Evolutionary conservation across 345 rosid genomes (phyloP).

Genomic region (Boechera stricta): DNA sequence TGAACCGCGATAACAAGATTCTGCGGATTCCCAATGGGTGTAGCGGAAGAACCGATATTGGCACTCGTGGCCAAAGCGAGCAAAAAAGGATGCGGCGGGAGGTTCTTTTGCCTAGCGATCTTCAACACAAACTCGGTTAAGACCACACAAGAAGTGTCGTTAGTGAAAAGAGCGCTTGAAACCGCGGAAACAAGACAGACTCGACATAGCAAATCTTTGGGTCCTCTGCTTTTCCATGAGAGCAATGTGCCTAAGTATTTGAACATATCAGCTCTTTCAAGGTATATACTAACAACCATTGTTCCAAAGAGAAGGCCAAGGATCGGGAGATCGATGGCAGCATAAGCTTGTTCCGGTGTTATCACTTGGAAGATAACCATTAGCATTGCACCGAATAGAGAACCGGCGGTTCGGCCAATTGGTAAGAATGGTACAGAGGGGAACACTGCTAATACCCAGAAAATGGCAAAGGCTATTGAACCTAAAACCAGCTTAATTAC

Average conservation of each 20-base stretch:
- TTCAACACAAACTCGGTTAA: constrained; percentile 82
- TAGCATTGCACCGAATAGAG: constrained; percentile 80
- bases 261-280: constrained; percentile 84
- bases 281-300: constrained; percentile 84
- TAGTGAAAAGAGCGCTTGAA: constrained; percentile 87
- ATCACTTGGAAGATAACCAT: constrained; percentile 81
- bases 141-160: constrained; percentile 82
- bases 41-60: constrained; percentile 83
- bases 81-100: constrained; percentile 79
- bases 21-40: constrained; percentile 93
- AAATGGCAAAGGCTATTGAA: constrained; percentile 66
- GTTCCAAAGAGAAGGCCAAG: constrained; percentile 91
- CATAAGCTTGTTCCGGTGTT: constrained; percentile 76
- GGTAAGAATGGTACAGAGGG: constrained; percentile 80
- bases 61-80: constrained; percentile 88
- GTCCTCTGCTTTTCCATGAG: constrained; percentile 73
- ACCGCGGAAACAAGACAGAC: constrained; percentile 74
- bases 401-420: constrained; percentile 89
- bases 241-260: constrained; percentile 72
- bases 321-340: constrained; percentile 80
- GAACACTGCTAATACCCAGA: constrained; percentile 89
- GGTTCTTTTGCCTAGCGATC: constrained; percentile 79
- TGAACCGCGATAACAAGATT: constrained; percentile 80
- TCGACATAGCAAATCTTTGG: constrained; percentile 72
- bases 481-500: constrained; percentile 61